These are phyloP conservation scores for Termitomyces sp. DNA, from an alignment of 768 basidiomycete genomes.

Conservation along the genomic window DNA sequence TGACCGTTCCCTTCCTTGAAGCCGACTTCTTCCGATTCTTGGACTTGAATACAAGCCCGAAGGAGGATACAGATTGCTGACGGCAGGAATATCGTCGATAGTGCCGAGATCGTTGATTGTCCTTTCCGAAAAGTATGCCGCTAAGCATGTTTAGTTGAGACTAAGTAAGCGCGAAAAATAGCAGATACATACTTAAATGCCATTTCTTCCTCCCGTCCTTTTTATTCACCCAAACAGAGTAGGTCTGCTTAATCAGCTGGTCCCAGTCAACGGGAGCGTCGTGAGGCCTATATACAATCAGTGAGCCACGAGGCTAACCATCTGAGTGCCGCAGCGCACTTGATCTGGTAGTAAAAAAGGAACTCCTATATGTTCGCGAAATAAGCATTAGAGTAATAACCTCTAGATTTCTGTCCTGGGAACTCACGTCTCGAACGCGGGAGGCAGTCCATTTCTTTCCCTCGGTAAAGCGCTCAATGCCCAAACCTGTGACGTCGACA, in stretches of 20 bases:
- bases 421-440: constrained; percentile 71
- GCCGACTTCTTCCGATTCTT: constrained; percentile 44
- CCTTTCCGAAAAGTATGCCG: constrained; percentile 77
- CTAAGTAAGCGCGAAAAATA: constrained; percentile 3
- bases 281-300: not conserved
- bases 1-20: constrained; percentile 37
- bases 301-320: not conserved
- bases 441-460: constrained; percentile 81
- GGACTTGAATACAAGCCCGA: constrained; percentile 66
- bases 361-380: constrained; percentile 51
- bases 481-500: constrained; percentile 66
- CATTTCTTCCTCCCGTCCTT: constrained; percentile 67
- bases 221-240: constrained; percentile 71
- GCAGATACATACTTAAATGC: constrained; percentile 63
- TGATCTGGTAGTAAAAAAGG: constrained; percentile 74
- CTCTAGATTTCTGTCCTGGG: not conserved
- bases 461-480: constrained; percentile 83
- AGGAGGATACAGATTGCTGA: constrained; percentile 60
- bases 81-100: constrained; percentile 58
- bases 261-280: constrained; percentile 36
- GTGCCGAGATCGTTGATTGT: constrained; percentile 68
- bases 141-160: constrained; percentile 26
- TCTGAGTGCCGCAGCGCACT: constrained; percentile 43
- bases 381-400: constrained; percentile 3
- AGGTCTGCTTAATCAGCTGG: constrained; percentile 77